phyloP scores from a whole-genome alignment of 257 asterid species.

The Mentha longifolia region DNA sequence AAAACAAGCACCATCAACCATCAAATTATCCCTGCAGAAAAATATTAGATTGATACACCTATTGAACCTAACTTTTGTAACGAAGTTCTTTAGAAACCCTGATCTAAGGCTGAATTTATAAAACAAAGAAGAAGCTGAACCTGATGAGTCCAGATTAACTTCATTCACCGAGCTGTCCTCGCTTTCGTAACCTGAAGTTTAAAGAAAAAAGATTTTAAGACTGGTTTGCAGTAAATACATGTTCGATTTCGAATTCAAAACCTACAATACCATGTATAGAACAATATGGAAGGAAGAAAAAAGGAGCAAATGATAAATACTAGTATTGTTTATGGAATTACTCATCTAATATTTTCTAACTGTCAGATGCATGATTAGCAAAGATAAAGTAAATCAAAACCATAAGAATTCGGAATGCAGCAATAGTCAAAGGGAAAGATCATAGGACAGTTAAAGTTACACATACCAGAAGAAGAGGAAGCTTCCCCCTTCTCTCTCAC shows the following conservation, averaged over 20 bases:
- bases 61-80: conserved; percentile 10
- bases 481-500: conserved; percentile 45
- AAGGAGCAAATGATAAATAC: not conserved
- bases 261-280: not conserved
- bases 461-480: conserved; percentile 58
- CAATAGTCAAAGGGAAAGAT: not conserved
- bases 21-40: conserved; percentile 10
- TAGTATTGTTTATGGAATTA: not conserved
- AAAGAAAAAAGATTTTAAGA: conserved; percentile 17
- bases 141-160: conserved; percentile 85
- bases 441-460: not conserved
- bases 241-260: conserved; percentile 18
- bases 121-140: conserved; percentile 39
- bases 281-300: conserved; percentile 16
- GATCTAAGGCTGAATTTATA: not conserved
- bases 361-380: conserved; percentile 3
- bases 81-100: not conserved
- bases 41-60: not conserved
- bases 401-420: conserved; percentile 10
- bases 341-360: not conserved
- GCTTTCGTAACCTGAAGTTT: conserved; percentile 82
- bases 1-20: conserved; percentile 1
- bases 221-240: not conserved
- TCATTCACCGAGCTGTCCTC: conserved; percentile 86
- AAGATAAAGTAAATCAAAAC: conserved; percentile 5